Evolutionary conservation across 441 rosid species (phyloP).

Genomic region (Euphorbia celastroides): DNA sequence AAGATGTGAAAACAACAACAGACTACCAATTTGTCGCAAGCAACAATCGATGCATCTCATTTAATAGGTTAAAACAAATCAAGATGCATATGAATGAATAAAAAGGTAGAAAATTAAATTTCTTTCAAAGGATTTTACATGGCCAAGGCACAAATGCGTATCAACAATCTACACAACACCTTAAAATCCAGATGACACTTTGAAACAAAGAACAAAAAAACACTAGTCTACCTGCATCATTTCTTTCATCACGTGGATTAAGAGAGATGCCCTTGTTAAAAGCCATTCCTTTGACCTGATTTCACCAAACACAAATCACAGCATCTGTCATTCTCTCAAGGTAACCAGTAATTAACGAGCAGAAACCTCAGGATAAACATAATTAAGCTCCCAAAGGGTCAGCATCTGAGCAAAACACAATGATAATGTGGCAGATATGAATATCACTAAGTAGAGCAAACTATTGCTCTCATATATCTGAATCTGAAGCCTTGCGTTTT

Average conservation of each 20-base stretch:
- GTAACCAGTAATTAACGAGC: background rate
- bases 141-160: background rate
- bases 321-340: conserved; percentile 5
- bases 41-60: background rate
- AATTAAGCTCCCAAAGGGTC: background rate
- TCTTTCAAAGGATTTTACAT: background rate
- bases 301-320: conserved; percentile 11
- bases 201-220: background rate
- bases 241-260: conserved; percentile 57
- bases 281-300: conserved; percentile 94
- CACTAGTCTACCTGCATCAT: conserved; percentile 43
- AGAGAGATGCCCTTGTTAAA: conserved; percentile 61
- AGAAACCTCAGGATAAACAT: background rate
- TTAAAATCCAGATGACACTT: background rate
- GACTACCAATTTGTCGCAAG: background rate
- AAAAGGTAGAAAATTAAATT: background rate
- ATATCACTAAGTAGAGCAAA: background rate
- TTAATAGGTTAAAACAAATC: background rate
- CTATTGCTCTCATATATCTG: background rate
- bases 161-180: background rate
- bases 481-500: background rate
- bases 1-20: background rate
- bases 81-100: background rate
- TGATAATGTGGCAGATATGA: background rate
- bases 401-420: background rate